phyloP scores from a whole-genome alignment of 1,139 yeast species.

The Hyphopichia fennica region DNA sequence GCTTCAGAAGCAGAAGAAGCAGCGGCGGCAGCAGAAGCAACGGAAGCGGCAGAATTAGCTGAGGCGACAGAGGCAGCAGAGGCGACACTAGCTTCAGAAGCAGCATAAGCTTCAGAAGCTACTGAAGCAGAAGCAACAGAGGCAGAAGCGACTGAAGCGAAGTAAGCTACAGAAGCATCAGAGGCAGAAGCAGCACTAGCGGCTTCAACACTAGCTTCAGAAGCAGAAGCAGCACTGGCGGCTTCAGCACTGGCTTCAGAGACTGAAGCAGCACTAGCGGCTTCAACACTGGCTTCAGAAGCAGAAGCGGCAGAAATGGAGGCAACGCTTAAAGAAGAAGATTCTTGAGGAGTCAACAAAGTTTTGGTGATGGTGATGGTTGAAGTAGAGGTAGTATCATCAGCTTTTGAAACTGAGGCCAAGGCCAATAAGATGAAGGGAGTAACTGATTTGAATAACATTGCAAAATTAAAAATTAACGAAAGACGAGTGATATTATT shows the following conservation, averaged over 20 bases:
- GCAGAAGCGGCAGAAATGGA: slow-evolving; percentile 16
- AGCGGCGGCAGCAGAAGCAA: slow-evolving; percentile 17
- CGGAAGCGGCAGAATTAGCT: slow-evolving; percentile 12
- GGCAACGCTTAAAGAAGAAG: slow-evolving; percentile 24
- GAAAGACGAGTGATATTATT: neutral
- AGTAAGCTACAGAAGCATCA: slow-evolving; percentile 11
- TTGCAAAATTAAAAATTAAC: slow-evolving; percentile 9
- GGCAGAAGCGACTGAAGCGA: slow-evolving; percentile 15
- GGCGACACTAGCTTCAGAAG: slow-evolving; percentile 14
- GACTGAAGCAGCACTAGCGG: slow-evolving; percentile 16
- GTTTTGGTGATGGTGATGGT: slow-evolving; percentile 46
- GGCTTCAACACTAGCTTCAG: slow-evolving; percentile 12
- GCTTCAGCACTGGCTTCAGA: slow-evolving; percentile 16
- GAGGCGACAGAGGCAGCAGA: slow-evolving; percentile 13
- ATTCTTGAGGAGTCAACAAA: slow-evolving; percentile 43
- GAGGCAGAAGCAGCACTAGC: slow-evolving; percentile 14
- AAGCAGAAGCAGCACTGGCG: slow-evolving; percentile 19
- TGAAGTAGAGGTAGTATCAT: slow-evolving; percentile 38
- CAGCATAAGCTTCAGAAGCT: slow-evolving; percentile 15
- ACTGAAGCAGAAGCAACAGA: slow-evolving; percentile 14
- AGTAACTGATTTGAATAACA: slow-evolving; percentile 30
- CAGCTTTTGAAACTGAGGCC: slow-evolving; percentile 26
- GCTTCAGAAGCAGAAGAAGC: slow-evolving; percentile 14
- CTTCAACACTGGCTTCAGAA: slow-evolving; percentile 13
- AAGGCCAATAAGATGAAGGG: slow-evolving; percentile 26